Percentiles rank a stretch among this genome's conserved stretches.
phyloP scores from a whole-genome alignment of 2,329 filamentous ascomycete species.

The Neonectria hederae region DNA sequence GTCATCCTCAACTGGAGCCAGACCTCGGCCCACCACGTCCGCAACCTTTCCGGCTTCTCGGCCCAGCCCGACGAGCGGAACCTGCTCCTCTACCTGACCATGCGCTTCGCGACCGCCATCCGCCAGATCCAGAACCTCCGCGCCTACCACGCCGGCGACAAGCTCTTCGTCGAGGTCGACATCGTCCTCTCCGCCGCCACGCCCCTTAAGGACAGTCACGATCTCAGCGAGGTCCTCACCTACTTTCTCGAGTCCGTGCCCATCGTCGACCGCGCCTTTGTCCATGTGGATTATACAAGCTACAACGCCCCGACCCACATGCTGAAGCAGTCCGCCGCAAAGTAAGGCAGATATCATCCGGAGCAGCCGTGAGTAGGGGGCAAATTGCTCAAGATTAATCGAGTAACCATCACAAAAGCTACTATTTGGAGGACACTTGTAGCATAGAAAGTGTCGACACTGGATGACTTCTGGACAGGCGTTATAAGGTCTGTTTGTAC shows the following conservation, averaged over 20 bases:
- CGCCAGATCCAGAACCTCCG: constrained; percentile 85
- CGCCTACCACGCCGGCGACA: constrained; percentile 86
- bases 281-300: constrained; percentile 71
- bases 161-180: constrained; percentile 83
- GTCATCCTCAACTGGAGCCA: constrained; percentile 83
- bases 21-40: constrained; percentile 80
- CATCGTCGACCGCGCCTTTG: constrained; percentile 77
- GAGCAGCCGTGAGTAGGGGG: not conserved
- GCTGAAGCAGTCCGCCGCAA: constrained; percentile 45
- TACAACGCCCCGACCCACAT: constrained; percentile 71
- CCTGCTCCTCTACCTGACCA: constrained; percentile 87
- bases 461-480: not conserved
- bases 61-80: constrained; percentile 85
- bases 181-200: constrained; percentile 83
- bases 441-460: not conserved
- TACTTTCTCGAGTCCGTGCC: constrained; percentile 88
- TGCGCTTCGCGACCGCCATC: constrained; percentile 91
- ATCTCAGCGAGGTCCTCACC: constrained; percentile 79
- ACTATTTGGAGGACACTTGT: not conserved
- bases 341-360: constrained; percentile 11
- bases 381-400: not conserved
- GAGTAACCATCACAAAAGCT: not conserved
- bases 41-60: constrained; percentile 81
- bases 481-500: not conserved
- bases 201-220: constrained; percentile 81